phyloP scores from a whole-genome alignment of 306 rosid species.

The Trifolium subterraneum region DNA sequence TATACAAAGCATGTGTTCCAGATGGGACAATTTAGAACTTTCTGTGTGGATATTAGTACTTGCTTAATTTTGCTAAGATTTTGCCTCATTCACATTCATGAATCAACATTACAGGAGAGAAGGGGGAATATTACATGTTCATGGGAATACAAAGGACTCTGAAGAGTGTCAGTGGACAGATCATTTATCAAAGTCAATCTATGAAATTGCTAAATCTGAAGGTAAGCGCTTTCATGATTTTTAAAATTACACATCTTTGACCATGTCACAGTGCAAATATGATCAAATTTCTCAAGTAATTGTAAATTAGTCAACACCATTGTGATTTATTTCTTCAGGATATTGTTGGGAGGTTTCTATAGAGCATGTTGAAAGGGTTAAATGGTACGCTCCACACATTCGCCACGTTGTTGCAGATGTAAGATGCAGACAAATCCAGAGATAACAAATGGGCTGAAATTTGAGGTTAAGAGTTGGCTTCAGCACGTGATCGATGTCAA shows the following conservation, averaged over 20 bases:
- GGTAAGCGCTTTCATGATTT: constrained; percentile 57
- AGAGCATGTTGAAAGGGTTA: constrained; percentile 86
- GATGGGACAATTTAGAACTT: constrained; percentile 15
- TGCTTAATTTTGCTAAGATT: constrained; percentile 16
- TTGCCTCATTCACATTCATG: constrained; percentile 26
- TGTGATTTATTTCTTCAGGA: constrained; percentile 53
- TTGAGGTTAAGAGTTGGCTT: constrained; percentile 26
- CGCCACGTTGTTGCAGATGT: constrained; percentile 90
- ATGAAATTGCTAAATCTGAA: constrained; percentile 78
- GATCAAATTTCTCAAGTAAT: constrained; percentile 2
- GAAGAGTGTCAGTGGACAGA: constrained; percentile 72
- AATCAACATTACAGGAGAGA: constrained; percentile 62
- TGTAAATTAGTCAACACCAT: constrained; percentile 2
- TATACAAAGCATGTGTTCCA: constrained; percentile 23
- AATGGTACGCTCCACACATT: constrained; percentile 94
- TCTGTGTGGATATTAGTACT: constrained; percentile 2
- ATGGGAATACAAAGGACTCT: constrained; percentile 79
- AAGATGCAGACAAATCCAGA: constrained; percentile 60
- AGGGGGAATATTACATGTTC: constrained; percentile 87
- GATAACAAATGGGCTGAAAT: constrained; percentile 30
- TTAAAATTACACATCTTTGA: constrained; percentile 1
- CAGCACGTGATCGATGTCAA: constrained; percentile 12
- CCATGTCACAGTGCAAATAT: constrained; percentile 14
- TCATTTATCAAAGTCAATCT: constrained; percentile 60
- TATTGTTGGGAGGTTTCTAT: constrained; percentile 74